Percentiles rank a stretch among this genome's conserved stretches.
phyloP scores from a whole-genome alignment of 768 basidiomycete genomes.

The Mycena rosella region DNA sequence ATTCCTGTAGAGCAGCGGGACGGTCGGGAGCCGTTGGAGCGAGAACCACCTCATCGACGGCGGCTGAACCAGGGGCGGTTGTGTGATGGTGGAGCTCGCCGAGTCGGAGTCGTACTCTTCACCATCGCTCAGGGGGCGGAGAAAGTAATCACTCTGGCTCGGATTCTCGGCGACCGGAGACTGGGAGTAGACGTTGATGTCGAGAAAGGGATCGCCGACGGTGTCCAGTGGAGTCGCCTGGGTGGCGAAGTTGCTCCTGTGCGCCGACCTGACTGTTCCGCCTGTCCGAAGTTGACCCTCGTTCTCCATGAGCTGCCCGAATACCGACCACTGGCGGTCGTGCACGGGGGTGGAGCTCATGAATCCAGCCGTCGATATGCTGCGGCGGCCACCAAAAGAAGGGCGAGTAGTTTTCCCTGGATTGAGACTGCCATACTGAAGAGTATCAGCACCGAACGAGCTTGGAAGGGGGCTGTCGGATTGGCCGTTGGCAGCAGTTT shows the following conservation, averaged over 20 bases:
- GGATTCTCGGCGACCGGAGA: constrained; percentile 34
- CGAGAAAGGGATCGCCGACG: constrained; percentile 31
- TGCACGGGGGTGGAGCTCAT: constrained; percentile 27
- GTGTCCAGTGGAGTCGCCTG: constrained; percentile 6
- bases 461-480: neutral
- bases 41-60: constrained; percentile 35
- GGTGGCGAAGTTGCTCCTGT: constrained; percentile 27
- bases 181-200: constrained; percentile 19
- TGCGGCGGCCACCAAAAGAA: constrained; percentile 27
- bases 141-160: constrained; percentile 3
- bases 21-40: constrained; percentile 43
- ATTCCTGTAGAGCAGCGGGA: constrained; percentile 72
- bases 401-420: constrained; percentile 6
- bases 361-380: constrained; percentile 35
- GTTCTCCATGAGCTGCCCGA: constrained; percentile 80
- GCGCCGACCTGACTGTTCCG: constrained; percentile 23
- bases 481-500: neutral
- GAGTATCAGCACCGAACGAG: constrained; percentile 10
- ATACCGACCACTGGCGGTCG: constrained; percentile 72
- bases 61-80: constrained; percentile 22
- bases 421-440: constrained; percentile 23
- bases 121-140: constrained; percentile 19
- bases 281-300: constrained; percentile 58
- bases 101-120: constrained; percentile 42
- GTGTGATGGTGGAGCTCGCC: constrained; percentile 33